Conservation (phyloP, 2,329 filamentous ascomycete species). For the Penicillium sp. region DNA sequence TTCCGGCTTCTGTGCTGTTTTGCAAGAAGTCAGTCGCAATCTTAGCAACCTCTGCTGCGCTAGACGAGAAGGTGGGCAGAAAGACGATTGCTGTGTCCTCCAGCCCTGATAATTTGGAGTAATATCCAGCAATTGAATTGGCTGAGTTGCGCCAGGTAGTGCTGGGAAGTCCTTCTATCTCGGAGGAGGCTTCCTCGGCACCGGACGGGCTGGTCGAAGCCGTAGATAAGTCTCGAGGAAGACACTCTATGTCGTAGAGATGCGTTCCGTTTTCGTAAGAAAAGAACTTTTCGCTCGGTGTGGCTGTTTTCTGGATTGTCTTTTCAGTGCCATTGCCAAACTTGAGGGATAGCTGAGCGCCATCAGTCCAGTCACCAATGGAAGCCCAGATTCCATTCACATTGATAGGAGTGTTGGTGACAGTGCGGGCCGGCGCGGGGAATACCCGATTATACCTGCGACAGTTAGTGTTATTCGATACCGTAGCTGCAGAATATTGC, state of each 20-base stretch:
- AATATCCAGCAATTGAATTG: conserved; percentile 46
- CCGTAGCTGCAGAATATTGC: neutral
- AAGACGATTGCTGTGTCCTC: conserved; percentile 49
- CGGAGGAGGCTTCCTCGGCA: conserved; percentile 22
- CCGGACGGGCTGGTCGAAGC: conserved; percentile 8
- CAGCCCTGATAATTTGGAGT: conserved; percentile 40
- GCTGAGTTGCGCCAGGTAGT: conserved; percentile 19
- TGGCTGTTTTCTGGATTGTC: conserved; percentile 16
- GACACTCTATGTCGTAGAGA: conserved; percentile 19
- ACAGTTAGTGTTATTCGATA: conserved; percentile 3
- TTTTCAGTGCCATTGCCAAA: conserved; percentile 22
- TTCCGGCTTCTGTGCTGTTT: conserved; percentile 40
- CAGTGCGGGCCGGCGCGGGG: conserved; percentile 19
- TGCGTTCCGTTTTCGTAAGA: conserved; percentile 20
- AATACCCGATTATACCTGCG: conserved; percentile 26
- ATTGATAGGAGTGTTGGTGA: conserved; percentile 17
- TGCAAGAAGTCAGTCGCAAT: conserved; percentile 25
- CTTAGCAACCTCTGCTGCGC: conserved; percentile 17
- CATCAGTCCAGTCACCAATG: conserved; percentile 22
- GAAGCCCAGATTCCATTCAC: conserved; percentile 21
- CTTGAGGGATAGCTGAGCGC: conserved; percentile 14
- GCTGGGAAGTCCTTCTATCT: conserved; percentile 16
- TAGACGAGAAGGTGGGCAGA: conserved; percentile 27
- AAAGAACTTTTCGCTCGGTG: conserved; percentile 21
- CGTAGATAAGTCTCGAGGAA: conserved; percentile 17